Percentiles rank a stretch among this genome's conserved stretches.
Evolutionary conservation across 805 yeast species (phyloP).

Genomic region (Tanozyma kutaoensis): DNA sequence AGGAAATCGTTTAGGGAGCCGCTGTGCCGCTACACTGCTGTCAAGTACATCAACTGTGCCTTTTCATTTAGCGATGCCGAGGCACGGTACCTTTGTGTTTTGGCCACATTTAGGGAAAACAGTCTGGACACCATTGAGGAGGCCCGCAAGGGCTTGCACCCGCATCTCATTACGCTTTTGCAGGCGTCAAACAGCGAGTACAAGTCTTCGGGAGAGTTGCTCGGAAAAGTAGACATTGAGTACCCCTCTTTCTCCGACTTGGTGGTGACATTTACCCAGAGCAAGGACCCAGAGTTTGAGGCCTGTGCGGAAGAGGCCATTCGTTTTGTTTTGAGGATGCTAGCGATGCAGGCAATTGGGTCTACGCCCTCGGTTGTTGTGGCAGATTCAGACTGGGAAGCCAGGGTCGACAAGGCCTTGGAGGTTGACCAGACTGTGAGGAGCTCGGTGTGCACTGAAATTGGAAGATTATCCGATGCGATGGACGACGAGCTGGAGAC

Average conservation of each 20-base stretch:
- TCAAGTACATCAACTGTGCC: slow-evolving; percentile 50
- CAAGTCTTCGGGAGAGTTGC: slow-evolving; percentile 28
- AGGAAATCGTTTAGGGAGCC: slow-evolving; percentile 1
- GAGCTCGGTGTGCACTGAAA: slow-evolving; percentile 8
- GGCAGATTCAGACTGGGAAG: slow-evolving; percentile 63
- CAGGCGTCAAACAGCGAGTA: slow-evolving; percentile 33
- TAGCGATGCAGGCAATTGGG: slow-evolving; percentile 54
- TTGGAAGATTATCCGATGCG: too few relatives aligned
- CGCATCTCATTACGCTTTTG: slow-evolving; percentile 58
- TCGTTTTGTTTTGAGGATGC: slow-evolving; percentile 39
- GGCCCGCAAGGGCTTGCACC: slow-evolving; percentile 67
- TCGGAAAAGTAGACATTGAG: slow-evolving; percentile 18
- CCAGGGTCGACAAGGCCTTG: slow-evolving; percentile 55
- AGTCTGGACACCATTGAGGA: slow-evolving; percentile 71
- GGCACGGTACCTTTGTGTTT: slow-evolving; percentile 53
- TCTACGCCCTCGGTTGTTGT: slow-evolving; percentile 41
- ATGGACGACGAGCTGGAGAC: too few relatives aligned
- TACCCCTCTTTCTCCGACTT: slow-evolving; percentile 46
- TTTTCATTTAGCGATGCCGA: slow-evolving; percentile 56
- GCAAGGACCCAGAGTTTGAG: slow-evolving; percentile 12
- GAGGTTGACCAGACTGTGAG: slow-evolving; percentile 45
- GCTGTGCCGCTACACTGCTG: slow-evolving; percentile 43
- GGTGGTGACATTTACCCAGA: slow-evolving; percentile 11
- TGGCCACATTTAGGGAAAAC: slow-evolving; percentile 46
- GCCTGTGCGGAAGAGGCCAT: slow-evolving; percentile 28